Base-by-base conservation (phyloP, 2,329 filamentous ascomycete genomes). In the Colletotrichum kahawae region DNA sequence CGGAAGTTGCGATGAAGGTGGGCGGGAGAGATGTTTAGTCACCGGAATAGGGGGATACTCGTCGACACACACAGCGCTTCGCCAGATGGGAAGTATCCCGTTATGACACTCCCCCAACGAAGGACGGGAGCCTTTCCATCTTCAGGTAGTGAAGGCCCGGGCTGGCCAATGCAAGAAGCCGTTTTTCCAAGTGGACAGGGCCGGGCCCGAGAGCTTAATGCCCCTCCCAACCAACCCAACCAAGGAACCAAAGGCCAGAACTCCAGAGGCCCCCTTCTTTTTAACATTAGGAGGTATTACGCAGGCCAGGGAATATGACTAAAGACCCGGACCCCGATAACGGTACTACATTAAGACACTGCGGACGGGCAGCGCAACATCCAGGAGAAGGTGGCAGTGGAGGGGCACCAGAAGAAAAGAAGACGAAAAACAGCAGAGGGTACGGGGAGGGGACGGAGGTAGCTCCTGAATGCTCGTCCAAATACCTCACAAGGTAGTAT, bases 181-280 rank as follows among this genome's bases (percentile, higher is more conserved):
- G 70, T 65, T 66, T 51, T 65, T 16, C 64, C 36, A 38, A 70
- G 16, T 60, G 64, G 29, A 21, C 56, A 70, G 60, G 51, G 38
- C 56, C 43, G 48, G 36, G 69, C 69, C 63, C 64, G 48, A 65
- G 73, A 73, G 73, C 73, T 74, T 74, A 69, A 69, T 75, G 43
- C 29, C n/a, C 54, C 54, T 63, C 33, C 60, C 29, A 59, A 29
- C 31, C 65, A 36, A 73, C 56, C 36, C 54, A 67, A 59, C 38
- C 33, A 54, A 43, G 48, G 62, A 38, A 65, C n/a, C 63, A 56
- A 48, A 43, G 68, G 36, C 68, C 29, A 66, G 67, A 36, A 34
- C 65, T 54, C 56, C 10, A 51, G 12, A 70, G 54, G n/a, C 29
- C 57, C 29, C 43, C 64, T 51, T 33, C 36, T 14, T 54, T 29